Evolutionary conservation across 2,329 filamentous ascomycete species (phyloP).

Genomic region (Thielaviopsis ethacetica): DNA sequence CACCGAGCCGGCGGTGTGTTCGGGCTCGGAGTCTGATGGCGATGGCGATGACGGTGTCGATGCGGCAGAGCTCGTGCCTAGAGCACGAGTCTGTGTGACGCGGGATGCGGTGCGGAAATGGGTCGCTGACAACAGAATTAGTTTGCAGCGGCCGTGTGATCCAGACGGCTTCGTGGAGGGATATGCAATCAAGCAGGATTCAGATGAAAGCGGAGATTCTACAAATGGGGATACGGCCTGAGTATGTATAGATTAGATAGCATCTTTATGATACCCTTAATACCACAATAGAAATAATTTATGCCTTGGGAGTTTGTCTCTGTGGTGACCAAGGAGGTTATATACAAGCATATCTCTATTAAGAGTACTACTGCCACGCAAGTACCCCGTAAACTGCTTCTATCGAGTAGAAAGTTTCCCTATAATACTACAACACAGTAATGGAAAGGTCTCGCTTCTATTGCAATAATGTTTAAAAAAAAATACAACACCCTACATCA

Average conservation of each 20-base stretch:
- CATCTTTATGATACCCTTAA: not conserved
- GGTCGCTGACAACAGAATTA: slow-evolving; percentile 45
- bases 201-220: slow-evolving; percentile 10
- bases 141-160: slow-evolving; percentile 51
- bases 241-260: not conserved
- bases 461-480: slow-evolving; percentile 3
- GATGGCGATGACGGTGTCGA: not conserved
- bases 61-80: slow-evolving; percentile 18
- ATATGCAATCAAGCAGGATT: slow-evolving; percentile 35
- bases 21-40: not conserved
- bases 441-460: slow-evolving; percentile 4
- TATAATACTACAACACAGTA: not conserved
- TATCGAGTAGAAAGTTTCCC: too few species aligned
- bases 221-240: not conserved
- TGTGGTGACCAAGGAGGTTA: too few species aligned
- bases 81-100: slow-evolving; percentile 30
- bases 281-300: not conserved
- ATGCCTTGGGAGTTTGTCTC: too few species aligned
- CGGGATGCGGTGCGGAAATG: slow-evolving; percentile 47
- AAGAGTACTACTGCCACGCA: too few species aligned
- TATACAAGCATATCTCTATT: too few species aligned
- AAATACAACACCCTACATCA: not conserved
- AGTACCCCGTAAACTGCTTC: too few species aligned
- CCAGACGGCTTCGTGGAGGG: slow-evolving; percentile 57
- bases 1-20: slow-evolving; percentile 10